These are phyloP conservation scores for Hordeum pubiflorum DNA, from an alignment of 202 grass and related monocot genomes.

Conservation along the genomic window DNA sequence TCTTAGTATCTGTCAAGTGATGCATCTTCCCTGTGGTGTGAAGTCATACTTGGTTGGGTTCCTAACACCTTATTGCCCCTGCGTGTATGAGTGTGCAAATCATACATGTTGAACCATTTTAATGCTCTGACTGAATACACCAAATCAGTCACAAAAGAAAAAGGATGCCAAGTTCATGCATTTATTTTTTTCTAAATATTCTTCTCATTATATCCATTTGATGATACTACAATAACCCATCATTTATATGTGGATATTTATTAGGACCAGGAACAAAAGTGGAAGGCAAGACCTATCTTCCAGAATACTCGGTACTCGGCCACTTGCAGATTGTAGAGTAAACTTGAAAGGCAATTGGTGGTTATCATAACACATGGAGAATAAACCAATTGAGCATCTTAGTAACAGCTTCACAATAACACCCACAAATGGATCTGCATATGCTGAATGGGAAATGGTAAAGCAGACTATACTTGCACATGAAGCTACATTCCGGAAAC, in stretches of 20 bases:
- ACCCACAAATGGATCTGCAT: slow-evolving; percentile 39
- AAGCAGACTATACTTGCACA: slow-evolving; percentile 79
- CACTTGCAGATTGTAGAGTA: slow-evolving; percentile 52
- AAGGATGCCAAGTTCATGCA: not conserved
- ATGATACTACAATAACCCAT: not conserved
- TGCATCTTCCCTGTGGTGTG: not conserved
- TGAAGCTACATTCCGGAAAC: slow-evolving; percentile 71
- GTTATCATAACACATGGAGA: slow-evolving; percentile 39
- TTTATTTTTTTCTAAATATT: not conserved
- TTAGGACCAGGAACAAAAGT: slow-evolving; percentile 62
- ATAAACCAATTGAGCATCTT: slow-evolving; percentile 29
- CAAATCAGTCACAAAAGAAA: not conserved
- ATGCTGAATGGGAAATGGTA: slow-evolving; percentile 60
- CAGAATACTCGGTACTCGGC: slow-evolving; percentile 55
- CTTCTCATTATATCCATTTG: not conserved
- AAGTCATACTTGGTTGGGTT: not conserved
- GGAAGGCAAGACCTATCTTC: slow-evolving; percentile 43
- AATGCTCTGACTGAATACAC: not conserved
- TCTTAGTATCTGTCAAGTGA: not conserved
- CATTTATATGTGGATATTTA: slow-evolving; percentile 27
- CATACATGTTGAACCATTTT: not conserved
- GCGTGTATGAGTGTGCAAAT: not conserved
- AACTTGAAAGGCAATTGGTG: slow-evolving; percentile 40
- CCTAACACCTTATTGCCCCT: not conserved
- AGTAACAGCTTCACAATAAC: slow-evolving; percentile 33